Conservation (phyloP, 1,139 yeast genomes). For the Debaryomyces psychrophilus region DNA sequence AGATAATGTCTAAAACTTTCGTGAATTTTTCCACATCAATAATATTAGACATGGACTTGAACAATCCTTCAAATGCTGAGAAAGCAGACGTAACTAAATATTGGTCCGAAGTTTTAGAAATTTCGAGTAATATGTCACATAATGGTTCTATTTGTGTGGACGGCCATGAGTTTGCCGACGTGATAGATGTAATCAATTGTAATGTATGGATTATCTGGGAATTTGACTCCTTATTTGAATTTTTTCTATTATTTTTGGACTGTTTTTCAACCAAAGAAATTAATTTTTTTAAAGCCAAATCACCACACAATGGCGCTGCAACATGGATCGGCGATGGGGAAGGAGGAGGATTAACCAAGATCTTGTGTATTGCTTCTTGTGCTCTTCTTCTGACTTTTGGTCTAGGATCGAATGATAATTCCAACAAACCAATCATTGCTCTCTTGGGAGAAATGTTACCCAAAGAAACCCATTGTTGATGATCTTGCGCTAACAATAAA, state of each 20-base stretch:
- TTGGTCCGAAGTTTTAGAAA: conserved; percentile 84
- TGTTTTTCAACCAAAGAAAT: conserved; percentile 43
- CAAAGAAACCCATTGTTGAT: conserved; percentile 64
- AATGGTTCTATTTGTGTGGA: conserved; percentile 64
- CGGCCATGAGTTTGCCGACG: conserved; percentile 85
- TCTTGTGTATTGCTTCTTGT: conserved; percentile 72
- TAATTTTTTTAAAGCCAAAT: conserved; percentile 61
- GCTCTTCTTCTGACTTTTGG: conserved; percentile 98
- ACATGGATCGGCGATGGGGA: conserved; percentile 82
- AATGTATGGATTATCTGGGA: conserved; percentile 73
- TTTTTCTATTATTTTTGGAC: conserved; percentile 35
- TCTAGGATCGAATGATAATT: conserved; percentile 81
- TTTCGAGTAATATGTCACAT: conserved; percentile 73
- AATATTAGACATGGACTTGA: conserved; percentile 70
- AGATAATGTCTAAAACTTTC: conserved; percentile 67
- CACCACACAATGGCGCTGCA: conserved; percentile 71
- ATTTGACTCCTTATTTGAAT: conserved; percentile 49
- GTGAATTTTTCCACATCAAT: conserved; percentile 64
- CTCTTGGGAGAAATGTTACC: conserved; percentile 74
- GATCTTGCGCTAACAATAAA: conserved; percentile 78
- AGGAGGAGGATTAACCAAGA: conserved; percentile 73
- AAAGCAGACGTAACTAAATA: conserved; percentile 80
- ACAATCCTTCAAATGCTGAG: conserved; percentile 82
- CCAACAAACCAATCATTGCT: conserved; percentile 79
- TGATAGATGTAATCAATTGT: conserved; percentile 70